Conservation (phyloP, 2,329 filamentous ascomycete genomes). For the Venturia carpophila region DNA sequence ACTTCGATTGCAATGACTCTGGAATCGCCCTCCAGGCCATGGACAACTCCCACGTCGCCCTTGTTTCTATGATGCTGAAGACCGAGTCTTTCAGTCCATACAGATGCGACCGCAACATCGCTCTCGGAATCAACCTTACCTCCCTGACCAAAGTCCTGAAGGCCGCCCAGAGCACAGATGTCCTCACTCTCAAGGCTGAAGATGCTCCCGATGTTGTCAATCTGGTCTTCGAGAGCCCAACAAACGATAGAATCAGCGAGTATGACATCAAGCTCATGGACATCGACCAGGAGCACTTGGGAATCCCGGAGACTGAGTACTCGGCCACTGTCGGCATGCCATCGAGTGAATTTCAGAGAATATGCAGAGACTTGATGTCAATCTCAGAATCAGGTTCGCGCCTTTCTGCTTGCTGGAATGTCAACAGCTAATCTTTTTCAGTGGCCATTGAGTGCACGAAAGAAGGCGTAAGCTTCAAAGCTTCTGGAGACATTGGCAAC, state of each 20-base stretch:
- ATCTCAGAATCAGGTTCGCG: slow-evolving; percentile 84
- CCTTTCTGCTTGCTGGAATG: neutral
- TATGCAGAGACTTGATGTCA: slow-evolving; percentile 83
- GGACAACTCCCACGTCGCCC: slow-evolving; percentile 99
- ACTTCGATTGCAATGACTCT: slow-evolving; percentile 99
- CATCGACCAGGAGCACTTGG: slow-evolving; percentile 98
- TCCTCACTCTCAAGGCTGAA: slow-evolving; percentile 93
- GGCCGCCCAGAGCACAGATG: slow-evolving; percentile 87
- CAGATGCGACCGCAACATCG: slow-evolving; percentile 98
- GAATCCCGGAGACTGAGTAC: slow-evolving; percentile 98
- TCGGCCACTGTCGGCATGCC: slow-evolving; percentile 87
- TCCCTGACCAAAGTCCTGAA: slow-evolving; percentile 97
- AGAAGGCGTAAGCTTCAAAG: slow-evolving; percentile 93
- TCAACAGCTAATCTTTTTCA: slow-evolving; percentile 32
- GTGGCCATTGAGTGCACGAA: slow-evolving; percentile 95
- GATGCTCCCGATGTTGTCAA: slow-evolving; percentile 94
- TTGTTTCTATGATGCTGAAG: slow-evolving; percentile 98
- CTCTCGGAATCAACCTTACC: slow-evolving; percentile 91
- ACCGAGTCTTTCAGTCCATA: slow-evolving; percentile 90
- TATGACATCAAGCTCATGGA: slow-evolving; percentile 99
- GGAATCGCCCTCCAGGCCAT: slow-evolving; percentile 97
- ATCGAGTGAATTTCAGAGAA: slow-evolving; percentile 81
- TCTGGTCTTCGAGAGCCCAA: slow-evolving; percentile 84
- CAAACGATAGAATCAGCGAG: slow-evolving; percentile 88
- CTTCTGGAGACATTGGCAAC: slow-evolving; percentile 90